These are phyloP conservation scores for Flammula alnicola DNA, from an alignment of 1,284 basidiomycete genomes.

Conservation along the genomic window DNA sequence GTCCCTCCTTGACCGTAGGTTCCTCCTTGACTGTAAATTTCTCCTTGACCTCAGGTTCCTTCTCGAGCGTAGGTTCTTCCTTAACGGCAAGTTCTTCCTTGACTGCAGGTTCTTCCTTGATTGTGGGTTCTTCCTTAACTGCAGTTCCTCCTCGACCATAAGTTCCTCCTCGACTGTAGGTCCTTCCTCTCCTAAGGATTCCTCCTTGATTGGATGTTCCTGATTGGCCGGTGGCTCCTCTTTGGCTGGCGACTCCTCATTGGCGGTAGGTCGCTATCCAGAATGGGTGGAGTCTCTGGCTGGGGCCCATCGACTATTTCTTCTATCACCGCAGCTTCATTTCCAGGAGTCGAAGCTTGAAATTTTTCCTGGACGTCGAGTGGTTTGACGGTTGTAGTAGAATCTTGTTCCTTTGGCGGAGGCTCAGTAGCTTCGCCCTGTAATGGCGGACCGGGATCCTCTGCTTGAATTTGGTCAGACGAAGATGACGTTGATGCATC, in stretches of 20 bases:
- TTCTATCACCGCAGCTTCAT: neutral
- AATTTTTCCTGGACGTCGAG: neutral
- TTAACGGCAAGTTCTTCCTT: too few relatives aligned
- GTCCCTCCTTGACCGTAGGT: too few relatives aligned
- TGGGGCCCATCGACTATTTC: too few relatives aligned
- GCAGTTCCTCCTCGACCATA: neutral
- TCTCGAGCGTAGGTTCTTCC: too few relatives aligned
- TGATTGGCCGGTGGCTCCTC: neutral
- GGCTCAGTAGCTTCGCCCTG: neutral
- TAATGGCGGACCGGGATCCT: too few relatives aligned
- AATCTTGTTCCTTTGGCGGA: neutral
- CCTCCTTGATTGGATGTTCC: neutral
- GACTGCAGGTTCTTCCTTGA: neutral
- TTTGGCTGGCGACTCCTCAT: neutral
- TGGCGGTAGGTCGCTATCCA: neutral
- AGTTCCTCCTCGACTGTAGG: too few relatives aligned
- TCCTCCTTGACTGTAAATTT: too few relatives aligned
- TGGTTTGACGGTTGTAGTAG: neutral
- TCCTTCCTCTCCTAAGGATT: too few relatives aligned
- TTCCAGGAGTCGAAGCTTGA: neutral
- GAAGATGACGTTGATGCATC: too few relatives aligned
- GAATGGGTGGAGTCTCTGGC: too few relatives aligned
- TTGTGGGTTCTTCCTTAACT: neutral
- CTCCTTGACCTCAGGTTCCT: neutral
- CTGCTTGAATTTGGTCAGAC: neutral